Conservation (phyloP, 116 monocot genomes). For the Dioscorea cayenensis region DNA sequence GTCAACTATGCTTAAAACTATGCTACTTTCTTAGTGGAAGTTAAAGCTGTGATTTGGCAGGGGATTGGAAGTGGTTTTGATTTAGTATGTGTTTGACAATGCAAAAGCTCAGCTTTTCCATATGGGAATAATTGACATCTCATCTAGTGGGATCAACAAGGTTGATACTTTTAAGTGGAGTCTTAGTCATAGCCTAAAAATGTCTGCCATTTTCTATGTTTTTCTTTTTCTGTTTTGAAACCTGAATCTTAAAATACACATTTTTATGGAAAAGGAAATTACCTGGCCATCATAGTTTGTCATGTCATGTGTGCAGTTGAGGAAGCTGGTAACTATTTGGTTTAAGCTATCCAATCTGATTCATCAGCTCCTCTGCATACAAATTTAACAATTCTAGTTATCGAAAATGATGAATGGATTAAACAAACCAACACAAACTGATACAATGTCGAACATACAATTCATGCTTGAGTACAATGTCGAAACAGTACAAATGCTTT, state of each 20-base stretch:
- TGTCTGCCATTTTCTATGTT: neutral
- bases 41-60: neutral
- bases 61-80: neutral
- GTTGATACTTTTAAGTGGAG: neutral
- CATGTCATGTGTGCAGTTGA: no score
- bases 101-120: neutral
- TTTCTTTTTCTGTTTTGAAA: neutral
- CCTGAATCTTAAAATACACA: neutral
- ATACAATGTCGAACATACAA: no score
- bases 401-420: no score
- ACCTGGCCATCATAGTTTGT: neutral
- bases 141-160: neutral
- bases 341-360: no score
- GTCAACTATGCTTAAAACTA: neutral
- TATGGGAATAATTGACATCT: neutral
- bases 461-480: no score
- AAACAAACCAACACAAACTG: no score
- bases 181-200: neutral
- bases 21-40: neutral
- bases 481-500: neutral
- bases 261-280: neutral
- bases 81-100: constrained; percentile 1
- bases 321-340: no score
- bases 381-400: no score
- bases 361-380: no score